Conservation (phyloP, 2,329 filamentous ascomycete genomes). For the Penicillium italicum region DNA sequence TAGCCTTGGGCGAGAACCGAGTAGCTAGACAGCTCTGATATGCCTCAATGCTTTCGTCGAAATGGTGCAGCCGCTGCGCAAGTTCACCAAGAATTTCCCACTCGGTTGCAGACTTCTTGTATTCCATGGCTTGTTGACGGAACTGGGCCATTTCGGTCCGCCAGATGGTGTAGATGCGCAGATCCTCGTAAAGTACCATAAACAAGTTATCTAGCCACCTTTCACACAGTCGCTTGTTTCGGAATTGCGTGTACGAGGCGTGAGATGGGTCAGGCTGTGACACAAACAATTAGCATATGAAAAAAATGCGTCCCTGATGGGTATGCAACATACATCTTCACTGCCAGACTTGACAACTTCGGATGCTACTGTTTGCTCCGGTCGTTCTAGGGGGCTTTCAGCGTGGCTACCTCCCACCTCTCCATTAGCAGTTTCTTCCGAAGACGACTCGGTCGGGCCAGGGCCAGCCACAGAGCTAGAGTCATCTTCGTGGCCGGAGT, state of each 20-base stretch:
- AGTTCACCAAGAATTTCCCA: constrained; percentile 97
- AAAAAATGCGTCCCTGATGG: background rate
- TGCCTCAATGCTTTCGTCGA: constrained; percentile 86
- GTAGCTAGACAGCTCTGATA: constrained; percentile 83
- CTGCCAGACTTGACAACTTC: constrained; percentile 71
- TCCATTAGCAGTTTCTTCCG: constrained; percentile 33
- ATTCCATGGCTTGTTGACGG: constrained; percentile 85
- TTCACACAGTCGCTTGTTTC: constrained; percentile 95
- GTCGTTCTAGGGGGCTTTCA: constrained; percentile 64
- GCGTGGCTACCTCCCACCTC: constrained; percentile 24
- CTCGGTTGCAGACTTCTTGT: constrained; percentile 94
- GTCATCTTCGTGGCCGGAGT: constrained; percentile 24
- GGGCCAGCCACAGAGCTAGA: constrained; percentile 25
- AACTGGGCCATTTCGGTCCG: constrained; percentile 96
- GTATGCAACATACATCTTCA: constrained; percentile 58
- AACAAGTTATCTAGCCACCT: constrained; percentile 98
- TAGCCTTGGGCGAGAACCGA: constrained; percentile 88
- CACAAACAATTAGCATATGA: constrained; percentile 15
- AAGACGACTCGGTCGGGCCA: constrained; percentile 18
- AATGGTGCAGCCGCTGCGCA: constrained; percentile 87
- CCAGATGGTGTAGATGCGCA: constrained; percentile 99
- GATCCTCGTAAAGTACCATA: constrained; percentile 97
- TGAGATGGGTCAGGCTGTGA: constrained; percentile 60
- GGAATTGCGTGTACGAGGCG: constrained; percentile 79
- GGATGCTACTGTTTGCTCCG: constrained; percentile 72